Evolutionary conservation across 2,329 filamentous ascomycete genomes (phyloP).

Genomic region (Sporothrix protearum): DNA sequence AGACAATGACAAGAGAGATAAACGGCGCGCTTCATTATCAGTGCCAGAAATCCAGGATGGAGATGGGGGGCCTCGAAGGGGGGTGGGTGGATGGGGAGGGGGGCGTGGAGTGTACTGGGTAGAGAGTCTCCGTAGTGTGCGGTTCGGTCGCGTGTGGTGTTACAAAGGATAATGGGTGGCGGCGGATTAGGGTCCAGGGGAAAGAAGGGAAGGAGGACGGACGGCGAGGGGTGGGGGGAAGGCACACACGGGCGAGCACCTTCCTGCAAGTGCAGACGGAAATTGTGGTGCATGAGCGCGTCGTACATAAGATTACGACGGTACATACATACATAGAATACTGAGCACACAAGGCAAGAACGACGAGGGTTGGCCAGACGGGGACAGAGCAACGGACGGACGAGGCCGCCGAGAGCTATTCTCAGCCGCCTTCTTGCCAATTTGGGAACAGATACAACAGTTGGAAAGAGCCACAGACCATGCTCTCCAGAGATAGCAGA

Average conservation of each 20-base stretch:
- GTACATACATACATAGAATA: background rate
- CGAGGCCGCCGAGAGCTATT: background rate
- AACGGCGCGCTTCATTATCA: background rate
- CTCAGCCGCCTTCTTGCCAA: background rate
- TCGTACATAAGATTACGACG: background rate
- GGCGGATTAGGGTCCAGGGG: background rate
- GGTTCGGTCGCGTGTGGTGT: constrained; percentile 12
- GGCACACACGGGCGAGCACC: background rate
- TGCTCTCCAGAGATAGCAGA: background rate
- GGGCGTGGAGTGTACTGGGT: background rate
- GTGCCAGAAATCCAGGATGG: constrained; percentile 5
- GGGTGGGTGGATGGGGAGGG: background rate
- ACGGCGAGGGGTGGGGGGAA: background rate
- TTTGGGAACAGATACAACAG: background rate
- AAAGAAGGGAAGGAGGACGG: background rate
- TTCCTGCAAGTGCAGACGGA: background rate
- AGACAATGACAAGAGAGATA: background rate
- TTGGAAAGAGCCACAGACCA: background rate
- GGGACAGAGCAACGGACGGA: background rate
- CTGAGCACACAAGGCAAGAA: too few relatives aligned
- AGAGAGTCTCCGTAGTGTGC: background rate
- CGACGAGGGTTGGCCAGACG: background rate
- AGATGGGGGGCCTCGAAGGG: background rate
- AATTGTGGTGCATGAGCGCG: background rate
- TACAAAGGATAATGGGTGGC: background rate